Percentiles rank a stretch among this genome's conserved stretches.
These are phyloP conservation scores for Aureobasidium sp. DNA, from an alignment of 2,329 filamentous ascomycete species.

Conservation along the genomic window DNA sequence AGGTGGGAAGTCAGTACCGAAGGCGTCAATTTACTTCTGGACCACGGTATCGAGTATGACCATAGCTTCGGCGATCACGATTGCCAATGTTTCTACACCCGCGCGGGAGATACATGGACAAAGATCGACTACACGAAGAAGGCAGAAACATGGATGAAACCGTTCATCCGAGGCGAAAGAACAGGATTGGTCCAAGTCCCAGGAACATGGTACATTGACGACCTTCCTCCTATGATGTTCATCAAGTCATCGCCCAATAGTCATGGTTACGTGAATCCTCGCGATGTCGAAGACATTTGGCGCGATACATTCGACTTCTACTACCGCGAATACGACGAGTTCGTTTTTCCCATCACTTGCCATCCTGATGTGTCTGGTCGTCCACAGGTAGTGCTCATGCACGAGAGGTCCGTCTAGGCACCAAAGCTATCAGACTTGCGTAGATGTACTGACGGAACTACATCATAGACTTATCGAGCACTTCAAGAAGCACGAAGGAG, in stretches of 20 bases:
- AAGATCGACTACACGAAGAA: constrained; percentile 59
- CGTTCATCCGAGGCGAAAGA: constrained; percentile 46
- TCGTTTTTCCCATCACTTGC: constrained; percentile 68
- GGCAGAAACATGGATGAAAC: constrained; percentile 59
- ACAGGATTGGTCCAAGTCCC: constrained; percentile 59
- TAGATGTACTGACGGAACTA: too few species aligned
- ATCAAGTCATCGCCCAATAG: constrained; percentile 57
- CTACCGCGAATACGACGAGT: constrained; percentile 68
- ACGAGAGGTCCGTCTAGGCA: too few species aligned
- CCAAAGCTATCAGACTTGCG: too few species aligned
- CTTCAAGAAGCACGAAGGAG: constrained; percentile 54
- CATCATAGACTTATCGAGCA: constrained; percentile 47
- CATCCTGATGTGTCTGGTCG: constrained; percentile 60
- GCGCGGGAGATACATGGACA: constrained; percentile 59
- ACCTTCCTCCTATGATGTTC: constrained; percentile 60
- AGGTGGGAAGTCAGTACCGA: constrained; percentile 67
- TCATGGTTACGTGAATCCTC: constrained; percentile 49
- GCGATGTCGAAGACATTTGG: constrained; percentile 59
- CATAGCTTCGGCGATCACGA: constrained; percentile 60
- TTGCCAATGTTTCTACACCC: too few species aligned
- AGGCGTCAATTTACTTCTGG: constrained; percentile 55
- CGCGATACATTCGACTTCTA: constrained; percentile 64
- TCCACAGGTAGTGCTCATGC: constrained; percentile 65
- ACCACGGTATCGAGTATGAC: constrained; percentile 62
- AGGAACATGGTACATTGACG: constrained; percentile 39